phyloP scores from a whole-genome alignment of 164 flowering plant genomes.

The Platanus orientalis region DNA sequence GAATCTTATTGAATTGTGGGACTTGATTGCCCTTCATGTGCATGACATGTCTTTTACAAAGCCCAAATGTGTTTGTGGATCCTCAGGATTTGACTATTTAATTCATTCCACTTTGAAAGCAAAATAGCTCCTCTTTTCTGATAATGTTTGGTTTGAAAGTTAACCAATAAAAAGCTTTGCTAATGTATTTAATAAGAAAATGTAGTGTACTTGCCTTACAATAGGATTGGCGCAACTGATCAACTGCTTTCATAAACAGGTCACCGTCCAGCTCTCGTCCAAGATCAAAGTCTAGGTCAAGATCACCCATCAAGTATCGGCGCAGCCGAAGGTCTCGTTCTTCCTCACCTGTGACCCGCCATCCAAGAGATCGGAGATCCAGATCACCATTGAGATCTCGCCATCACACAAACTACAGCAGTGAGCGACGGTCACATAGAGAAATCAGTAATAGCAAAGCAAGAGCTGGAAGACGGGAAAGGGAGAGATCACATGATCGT shows the following conservation, averaged over 20 bases:
- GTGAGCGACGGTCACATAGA: constrained; percentile 45
- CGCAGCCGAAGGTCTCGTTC: constrained; percentile 68
- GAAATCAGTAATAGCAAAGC: constrained; percentile 43
- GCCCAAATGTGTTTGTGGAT: neutral
- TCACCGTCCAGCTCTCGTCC: constrained; percentile 54
- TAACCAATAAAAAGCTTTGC: neutral
- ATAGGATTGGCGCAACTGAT: neutral
- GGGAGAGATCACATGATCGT: constrained; percentile 30
- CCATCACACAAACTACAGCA: constrained; percentile 44
- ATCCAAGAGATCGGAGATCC: constrained; percentile 53
- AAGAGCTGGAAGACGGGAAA: constrained; percentile 55
- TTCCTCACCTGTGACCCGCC: constrained; percentile 62
- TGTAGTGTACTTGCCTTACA: neutral
- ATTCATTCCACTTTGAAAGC: neutral
- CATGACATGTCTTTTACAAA: neutral
- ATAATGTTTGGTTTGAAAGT: neutral
- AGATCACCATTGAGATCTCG: constrained; percentile 77
- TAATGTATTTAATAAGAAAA: neutral
- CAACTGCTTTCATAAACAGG: constrained; percentile 25
- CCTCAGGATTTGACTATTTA: neutral
- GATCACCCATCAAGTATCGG: constrained; percentile 62
- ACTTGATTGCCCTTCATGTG: neutral
- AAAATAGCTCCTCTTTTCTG: neutral
- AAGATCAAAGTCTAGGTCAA: constrained; percentile 71
- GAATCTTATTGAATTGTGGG: neutral